Conservation (phyloP, 2,329 filamentous ascomycete species). For the Bipolaris zeicola region DNA sequence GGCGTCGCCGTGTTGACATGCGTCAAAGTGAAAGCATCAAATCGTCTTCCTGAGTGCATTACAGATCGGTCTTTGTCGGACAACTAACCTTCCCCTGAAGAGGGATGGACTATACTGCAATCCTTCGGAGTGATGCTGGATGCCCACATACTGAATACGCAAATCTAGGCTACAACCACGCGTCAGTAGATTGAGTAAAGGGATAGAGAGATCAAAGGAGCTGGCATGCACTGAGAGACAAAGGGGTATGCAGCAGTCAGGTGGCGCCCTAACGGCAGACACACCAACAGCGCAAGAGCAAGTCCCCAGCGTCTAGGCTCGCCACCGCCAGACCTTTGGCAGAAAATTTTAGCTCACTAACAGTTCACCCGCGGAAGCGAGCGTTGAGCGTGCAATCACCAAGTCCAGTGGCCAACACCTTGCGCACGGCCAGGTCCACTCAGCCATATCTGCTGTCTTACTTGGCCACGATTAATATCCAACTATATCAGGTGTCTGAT, state of each 20-base stretch:
- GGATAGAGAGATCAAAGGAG: background rate
- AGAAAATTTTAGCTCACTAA: background rate
- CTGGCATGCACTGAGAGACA: background rate
- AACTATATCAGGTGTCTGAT: constrained; percentile 6
- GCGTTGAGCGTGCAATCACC: constrained; percentile 5
- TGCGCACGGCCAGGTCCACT: constrained; percentile 7
- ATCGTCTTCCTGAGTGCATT: background rate
- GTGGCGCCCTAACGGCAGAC: background rate
- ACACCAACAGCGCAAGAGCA: background rate
- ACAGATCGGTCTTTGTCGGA: background rate
- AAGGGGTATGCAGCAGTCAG: background rate
- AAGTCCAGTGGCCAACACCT: constrained; percentile 5
- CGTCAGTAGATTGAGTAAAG: background rate
- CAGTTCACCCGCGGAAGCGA: constrained; percentile 1
- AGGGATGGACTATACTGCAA: background rate
- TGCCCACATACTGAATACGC: background rate
- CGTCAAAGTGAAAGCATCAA: background rate
- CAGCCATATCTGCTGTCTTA: constrained; percentile 9
- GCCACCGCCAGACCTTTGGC: background rate
- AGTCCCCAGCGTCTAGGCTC: background rate
- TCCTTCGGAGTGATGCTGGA: background rate
- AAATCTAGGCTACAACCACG: no score
- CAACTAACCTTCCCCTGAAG: background rate
- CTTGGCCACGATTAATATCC: constrained; percentile 10
- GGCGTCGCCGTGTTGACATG: no score